Base-by-base conservation (phyloP, 805 yeast genomes). In the Candida rishiriensis region DNA sequence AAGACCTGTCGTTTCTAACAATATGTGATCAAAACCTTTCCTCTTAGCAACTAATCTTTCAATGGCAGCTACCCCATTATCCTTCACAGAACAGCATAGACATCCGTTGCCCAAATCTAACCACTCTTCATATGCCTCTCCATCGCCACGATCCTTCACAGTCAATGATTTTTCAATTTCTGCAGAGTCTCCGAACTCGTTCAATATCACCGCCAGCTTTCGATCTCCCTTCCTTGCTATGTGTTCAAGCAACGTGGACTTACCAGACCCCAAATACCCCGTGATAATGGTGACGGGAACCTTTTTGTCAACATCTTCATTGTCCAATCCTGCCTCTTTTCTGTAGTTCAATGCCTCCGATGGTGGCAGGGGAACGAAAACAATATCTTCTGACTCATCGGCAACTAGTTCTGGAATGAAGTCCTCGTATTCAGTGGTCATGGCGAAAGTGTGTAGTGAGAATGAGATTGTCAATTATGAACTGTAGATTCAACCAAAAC, bases 31-130 rank as follows among this genome's bases (percentile, higher is more conserved):
- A 41, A 91, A 89, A 1, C 59, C 66, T 41, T 75, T 75, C 29
- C 79, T 83, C 41, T 81, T 75, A 29, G 80, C 83, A 48, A 91
- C 81, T 53, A 93, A 75, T 45, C 87, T 78, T 62, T 93, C 99
- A 42, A 93, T 89, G 0, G 99, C 99, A 35, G 85, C 74, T 1
- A 93, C 97, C 4, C 99, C 99, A 44, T 83, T 85, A 61, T 90
- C 97, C 60, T 88, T 89, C 30, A 95, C 96, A 0, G 98, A 87
- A 59, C 99, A 93, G 61, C 99, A 93, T 34, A 93, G 71, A 63
- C 99, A 93, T 1, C 99, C 99, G 59, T 93, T 93, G 1, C 97
- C 98, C 30, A 93, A 69, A 61, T 93, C 99, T 3, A 93, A 71
- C 99, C 99, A 93, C 58, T 93, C 97, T 55, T 89, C 87, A 41